These are phyloP conservation scores for Alternaria incomplexa DNA, from an alignment of 2,329 filamentous ascomycete genomes.

Conservation along the genomic window DNA sequence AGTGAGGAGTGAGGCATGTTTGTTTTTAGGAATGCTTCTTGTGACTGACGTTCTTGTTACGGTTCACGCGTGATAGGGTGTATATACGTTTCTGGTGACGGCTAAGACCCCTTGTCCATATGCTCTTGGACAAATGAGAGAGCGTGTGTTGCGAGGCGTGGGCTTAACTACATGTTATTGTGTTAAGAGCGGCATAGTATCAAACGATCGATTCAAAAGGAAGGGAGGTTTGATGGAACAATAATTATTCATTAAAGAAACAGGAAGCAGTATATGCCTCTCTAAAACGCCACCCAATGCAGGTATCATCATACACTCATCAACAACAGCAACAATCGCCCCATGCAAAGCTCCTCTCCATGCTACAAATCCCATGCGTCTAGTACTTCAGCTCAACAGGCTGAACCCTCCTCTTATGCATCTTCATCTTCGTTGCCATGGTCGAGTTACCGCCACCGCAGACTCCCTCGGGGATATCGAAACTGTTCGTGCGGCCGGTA, in stretches of 20 bases:
- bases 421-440: not conserved
- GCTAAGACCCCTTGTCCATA: too few species aligned
- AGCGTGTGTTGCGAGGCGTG: too few species aligned
- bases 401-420: not conserved
- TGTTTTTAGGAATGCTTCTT: too few species aligned
- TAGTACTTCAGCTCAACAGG: not conserved
- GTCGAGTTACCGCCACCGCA: constrained; percentile 5
- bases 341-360: not conserved
- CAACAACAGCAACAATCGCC: not conserved
- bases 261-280: not conserved
- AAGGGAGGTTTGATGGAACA: too few species aligned
- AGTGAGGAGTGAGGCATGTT: too few species aligned
- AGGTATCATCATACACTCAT: not conserved
- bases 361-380: not conserved
- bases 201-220: too few species aligned
- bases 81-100: too few species aligned
- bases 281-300: not conserved
- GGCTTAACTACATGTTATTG: too few species aligned
- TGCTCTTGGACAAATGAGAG: too few species aligned
- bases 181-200: too few species aligned
- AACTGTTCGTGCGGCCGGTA: constrained; percentile 26
- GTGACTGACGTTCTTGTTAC: too few species aligned
- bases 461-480: constrained; percentile 29
- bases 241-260: not conserved
- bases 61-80: too few species aligned